Evolutionary conservation across 352 stramenopile genomes (phyloP).

Genomic region (Phytophthora idaei): DNA sequence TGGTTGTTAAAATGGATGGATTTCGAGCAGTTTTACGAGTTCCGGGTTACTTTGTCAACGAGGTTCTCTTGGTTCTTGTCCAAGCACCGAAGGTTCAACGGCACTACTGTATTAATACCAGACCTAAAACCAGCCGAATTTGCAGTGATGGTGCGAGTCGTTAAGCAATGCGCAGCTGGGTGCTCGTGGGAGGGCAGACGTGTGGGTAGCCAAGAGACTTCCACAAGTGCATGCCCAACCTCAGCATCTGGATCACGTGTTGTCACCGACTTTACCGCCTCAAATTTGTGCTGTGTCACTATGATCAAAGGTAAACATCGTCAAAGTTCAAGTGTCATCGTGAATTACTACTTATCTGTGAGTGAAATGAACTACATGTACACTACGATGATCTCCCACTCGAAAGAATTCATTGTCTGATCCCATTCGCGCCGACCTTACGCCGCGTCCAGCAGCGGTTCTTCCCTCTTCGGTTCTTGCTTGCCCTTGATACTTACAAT

Average conservation of each 20-base stretch:
- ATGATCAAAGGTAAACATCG: not conserved
- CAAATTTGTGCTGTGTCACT: not conserved
- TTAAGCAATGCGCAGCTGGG: not conserved
- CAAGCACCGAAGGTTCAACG: too few relatives aligned
- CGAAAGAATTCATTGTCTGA: not conserved
- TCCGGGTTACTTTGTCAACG: too few relatives aligned
- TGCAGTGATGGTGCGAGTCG: not conserved
- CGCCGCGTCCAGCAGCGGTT: conserved; percentile 22
- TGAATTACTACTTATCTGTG: not conserved
- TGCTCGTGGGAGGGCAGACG: not conserved
- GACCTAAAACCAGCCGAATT: not conserved
- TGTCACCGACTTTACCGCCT: not conserved
- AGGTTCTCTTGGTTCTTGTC: conserved; percentile 9
- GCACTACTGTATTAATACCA: too few relatives aligned
- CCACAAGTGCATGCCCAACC: not conserved
- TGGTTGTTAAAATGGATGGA: too few relatives aligned
- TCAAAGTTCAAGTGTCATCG: not conserved
- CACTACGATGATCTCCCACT: not conserved
- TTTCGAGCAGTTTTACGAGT: too few relatives aligned
- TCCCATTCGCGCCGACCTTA: conserved; percentile 1
- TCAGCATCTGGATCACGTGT: not conserved
- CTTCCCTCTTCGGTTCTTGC: conserved; percentile 32
- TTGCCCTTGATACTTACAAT: conserved; percentile 67
- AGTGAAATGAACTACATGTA: not conserved
- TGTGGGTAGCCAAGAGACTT: not conserved